Evolutionary conservation across 176 grass and related monocot genomes (phyloP).

Genomic region (Guadua angustifolia): DNA sequence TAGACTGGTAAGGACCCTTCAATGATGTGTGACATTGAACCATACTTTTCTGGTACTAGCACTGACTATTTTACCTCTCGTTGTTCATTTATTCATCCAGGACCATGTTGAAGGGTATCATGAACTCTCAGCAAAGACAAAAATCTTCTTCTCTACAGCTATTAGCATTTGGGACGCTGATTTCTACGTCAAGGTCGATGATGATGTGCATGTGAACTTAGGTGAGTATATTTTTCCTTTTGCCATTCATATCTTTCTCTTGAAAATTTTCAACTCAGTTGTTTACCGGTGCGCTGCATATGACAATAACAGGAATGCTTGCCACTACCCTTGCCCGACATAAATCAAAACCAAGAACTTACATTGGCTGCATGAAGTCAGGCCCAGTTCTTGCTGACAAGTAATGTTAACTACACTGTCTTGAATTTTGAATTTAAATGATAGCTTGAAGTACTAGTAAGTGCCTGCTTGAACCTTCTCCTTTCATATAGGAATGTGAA

Average conservation of each 20-base stretch:
- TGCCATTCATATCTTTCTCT: slow-evolving; percentile 4
- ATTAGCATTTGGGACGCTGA: slow-evolving; percentile 91
- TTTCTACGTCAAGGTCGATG: slow-evolving; percentile 96
- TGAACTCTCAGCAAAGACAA: slow-evolving; percentile 97
- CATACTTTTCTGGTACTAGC: slow-evolving; percentile 25
- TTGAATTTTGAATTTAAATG: slow-evolving; percentile 32
- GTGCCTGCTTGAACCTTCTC: slow-evolving; percentile 26
- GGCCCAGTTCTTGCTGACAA: slow-evolving; percentile 94
- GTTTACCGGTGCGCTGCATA: slow-evolving; percentile 26
- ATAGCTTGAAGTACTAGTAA: slow-evolving; percentile 5
- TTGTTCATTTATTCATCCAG: slow-evolving; percentile 45
- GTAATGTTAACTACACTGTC: slow-evolving; percentile 54
- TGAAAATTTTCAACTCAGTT: slow-evolving; percentile 3
- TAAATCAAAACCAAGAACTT: slow-evolving; percentile 92
- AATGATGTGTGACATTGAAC: slow-evolving; percentile 9
- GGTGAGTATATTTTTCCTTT: slow-evolving; percentile 59
- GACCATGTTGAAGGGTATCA: slow-evolving; percentile 97
- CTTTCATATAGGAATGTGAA: slow-evolving; percentile 74
- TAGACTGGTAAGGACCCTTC: slow-evolving; percentile 66
- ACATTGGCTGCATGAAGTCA: slow-evolving; percentile 99
- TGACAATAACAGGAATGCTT: slow-evolving; percentile 75
- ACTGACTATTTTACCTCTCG: slow-evolving; percentile 17
- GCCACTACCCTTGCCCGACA: slow-evolving; percentile 81
- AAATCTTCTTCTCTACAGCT: slow-evolving; percentile 91
- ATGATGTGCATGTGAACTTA: slow-evolving; percentile 98